Evolutionary conservation across 305 asterid species (phyloP).

Genomic region (Vinca major): DNA sequence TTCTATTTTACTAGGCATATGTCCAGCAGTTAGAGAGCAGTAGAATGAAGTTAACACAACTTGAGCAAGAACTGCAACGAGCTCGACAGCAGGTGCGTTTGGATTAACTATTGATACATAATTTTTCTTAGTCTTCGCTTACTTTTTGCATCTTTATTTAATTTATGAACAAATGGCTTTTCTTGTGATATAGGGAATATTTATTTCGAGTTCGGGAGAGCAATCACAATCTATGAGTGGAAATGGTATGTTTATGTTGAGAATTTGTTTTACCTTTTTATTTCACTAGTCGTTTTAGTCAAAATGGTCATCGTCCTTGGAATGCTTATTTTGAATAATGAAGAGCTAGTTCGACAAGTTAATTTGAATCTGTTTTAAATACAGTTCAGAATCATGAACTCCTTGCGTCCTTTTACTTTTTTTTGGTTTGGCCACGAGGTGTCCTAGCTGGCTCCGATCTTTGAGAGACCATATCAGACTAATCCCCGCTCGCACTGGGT

Average conservation of each 20-base stretch:
- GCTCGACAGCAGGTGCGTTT: conserved; percentile 76
- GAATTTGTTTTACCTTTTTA: neutral
- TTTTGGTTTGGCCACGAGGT: too few relatives aligned
- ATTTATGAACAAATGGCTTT: conserved; percentile 9
- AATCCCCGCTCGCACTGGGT: too few relatives aligned
- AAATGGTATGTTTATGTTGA: conserved; percentile 32
- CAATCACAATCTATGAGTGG: conserved; percentile 51
- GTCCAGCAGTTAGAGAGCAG: conserved; percentile 92
- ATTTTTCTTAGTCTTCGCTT: neutral
- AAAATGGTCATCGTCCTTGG: neutral
- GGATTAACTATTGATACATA: neutral
- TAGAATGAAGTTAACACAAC: conserved; percentile 89
- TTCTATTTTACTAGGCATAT: conserved; percentile 51
- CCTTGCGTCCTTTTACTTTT: neutral
- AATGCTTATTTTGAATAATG: neutral
- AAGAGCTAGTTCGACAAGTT: neutral
- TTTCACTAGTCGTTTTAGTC: neutral
- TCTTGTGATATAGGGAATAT: conserved; percentile 61
- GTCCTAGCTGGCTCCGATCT: too few relatives aligned
- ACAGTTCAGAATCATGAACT: neutral
- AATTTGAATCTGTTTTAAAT: neutral
- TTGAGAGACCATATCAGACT: too few relatives aligned
- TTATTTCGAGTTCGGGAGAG: conserved; percentile 94
- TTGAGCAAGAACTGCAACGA: conserved; percentile 92
- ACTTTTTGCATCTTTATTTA: neutral